phyloP scores from a whole-genome alignment of 106 monocot genomes.

The Dendrobium huoshanense region DNA sequence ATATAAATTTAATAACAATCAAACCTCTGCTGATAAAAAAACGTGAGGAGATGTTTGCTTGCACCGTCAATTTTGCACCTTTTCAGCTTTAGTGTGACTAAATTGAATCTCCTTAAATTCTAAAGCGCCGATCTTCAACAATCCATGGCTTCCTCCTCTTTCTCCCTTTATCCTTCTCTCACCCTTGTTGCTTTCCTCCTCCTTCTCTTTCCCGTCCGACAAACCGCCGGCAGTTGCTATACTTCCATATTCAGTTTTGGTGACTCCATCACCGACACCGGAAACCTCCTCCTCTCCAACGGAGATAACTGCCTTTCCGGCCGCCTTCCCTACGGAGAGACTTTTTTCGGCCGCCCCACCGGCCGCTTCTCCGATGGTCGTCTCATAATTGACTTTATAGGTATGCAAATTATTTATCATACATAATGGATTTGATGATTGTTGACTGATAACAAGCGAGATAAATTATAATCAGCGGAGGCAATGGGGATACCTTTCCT shows the following conservation, averaged over 20 bases:
- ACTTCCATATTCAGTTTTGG: conserved; percentile 55
- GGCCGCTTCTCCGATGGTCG: conserved; percentile 49
- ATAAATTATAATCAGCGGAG: conserved; percentile 13
- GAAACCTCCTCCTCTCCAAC: conserved; percentile 17
- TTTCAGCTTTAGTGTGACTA: too few species aligned
- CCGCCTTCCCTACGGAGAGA: conserved; percentile 36
- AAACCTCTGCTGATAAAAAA: too few species aligned
- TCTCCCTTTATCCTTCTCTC: neutral
- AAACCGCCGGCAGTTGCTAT: conserved; percentile 11
- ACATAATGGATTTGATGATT: neutral
- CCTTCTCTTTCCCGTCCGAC: neutral
- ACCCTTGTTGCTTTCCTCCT: neutral
- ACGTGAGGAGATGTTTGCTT: too few species aligned
- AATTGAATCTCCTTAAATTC: too few species aligned
- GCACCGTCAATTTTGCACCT: too few species aligned
- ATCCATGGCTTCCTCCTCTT: neutral
- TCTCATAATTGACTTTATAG: conserved; percentile 15
- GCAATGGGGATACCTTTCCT: conserved; percentile 33
- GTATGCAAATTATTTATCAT: conserved; percentile 6
- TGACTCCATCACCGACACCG: conserved; percentile 53
- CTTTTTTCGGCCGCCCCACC: conserved; percentile 47
- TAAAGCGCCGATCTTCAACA: too few species aligned
- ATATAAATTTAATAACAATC: too few species aligned
- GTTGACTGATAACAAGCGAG: neutral
- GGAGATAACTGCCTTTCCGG: neutral